Evolutionary conservation across 2,329 filamentous ascomycete species (phyloP).

Genomic region (Curvularia lunata): DNA sequence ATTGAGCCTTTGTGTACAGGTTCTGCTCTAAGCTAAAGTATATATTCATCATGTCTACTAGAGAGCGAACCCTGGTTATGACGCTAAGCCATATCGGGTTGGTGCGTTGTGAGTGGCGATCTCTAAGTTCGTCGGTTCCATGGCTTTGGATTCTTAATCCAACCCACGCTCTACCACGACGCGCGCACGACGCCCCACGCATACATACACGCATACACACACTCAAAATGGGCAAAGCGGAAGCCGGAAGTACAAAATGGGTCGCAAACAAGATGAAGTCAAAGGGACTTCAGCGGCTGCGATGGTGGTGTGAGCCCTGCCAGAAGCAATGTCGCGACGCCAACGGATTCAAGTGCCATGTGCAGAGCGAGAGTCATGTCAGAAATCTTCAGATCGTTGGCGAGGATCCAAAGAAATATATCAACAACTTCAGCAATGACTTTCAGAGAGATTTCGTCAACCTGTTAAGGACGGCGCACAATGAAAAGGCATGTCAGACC

Average conservation of each 20-base stretch:
- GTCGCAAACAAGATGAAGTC: slow-evolving; percentile 90
- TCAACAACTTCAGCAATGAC: slow-evolving; percentile 80
- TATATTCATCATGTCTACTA: neutral
- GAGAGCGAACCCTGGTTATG: neutral
- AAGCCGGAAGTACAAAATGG: slow-evolving; percentile 89
- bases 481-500: slow-evolving; percentile 67
- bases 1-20: too few species aligned
- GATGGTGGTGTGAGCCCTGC: slow-evolving; percentile 90
- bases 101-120: slow-evolving; percentile 13
- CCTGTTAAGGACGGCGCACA: slow-evolving; percentile 80
- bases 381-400: slow-evolving; percentile 79
- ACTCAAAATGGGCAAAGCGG: slow-evolving; percentile 80
- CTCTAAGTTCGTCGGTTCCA: slow-evolving; percentile 14
- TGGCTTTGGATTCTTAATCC: slow-evolving; percentile 7
- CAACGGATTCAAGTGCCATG: slow-evolving; percentile 75
- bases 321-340: slow-evolving; percentile 79
- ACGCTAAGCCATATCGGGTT: neutral
- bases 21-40: neutral
- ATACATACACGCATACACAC: neutral
- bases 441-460: slow-evolving; percentile 82
- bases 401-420: slow-evolving; percentile 82
- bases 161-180: neutral
- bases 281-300: slow-evolving; percentile 66
- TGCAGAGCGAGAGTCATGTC: slow-evolving; percentile 82
- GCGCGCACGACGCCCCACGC: neutral